Percentiles rank a stretch among this genome's conserved stretches.
Evolutionary conservation across 2,329 filamentous ascomycete species (phyloP).

Genomic region (Aspergillus pseudoterreus): DNA sequence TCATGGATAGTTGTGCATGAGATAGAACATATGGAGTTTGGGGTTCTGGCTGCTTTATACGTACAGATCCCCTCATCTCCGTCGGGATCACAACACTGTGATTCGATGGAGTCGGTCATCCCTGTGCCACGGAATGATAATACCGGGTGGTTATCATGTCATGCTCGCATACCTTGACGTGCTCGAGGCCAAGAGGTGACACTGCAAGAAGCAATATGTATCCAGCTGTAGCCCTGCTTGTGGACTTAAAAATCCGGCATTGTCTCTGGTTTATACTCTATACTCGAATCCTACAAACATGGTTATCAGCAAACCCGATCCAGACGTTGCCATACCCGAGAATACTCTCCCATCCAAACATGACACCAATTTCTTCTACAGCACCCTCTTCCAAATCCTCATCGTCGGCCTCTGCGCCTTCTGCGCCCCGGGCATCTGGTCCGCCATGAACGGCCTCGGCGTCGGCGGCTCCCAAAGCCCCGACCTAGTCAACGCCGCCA

Average conservation of each 20-base stretch:
- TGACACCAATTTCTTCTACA: slow-evolving; percentile 6
- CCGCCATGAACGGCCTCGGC: slow-evolving; percentile 42
- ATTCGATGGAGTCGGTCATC: background rate
- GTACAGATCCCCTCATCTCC: background rate
- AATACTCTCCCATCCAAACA: too few species aligned
- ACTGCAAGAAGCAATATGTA: too few species aligned
- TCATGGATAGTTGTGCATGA: background rate
- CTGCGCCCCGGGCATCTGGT: slow-evolving; percentile 42
- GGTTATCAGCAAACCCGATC: too few species aligned
- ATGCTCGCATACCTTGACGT: background rate
- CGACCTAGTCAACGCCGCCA: slow-evolving; percentile 44
- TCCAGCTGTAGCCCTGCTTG: too few species aligned
- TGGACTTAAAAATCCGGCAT: too few species aligned
- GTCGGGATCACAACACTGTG: background rate
- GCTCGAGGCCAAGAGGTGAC: too few species aligned
- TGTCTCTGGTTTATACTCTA: too few species aligned
- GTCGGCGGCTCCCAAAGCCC: slow-evolving; percentile 41
- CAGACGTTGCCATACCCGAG: too few species aligned
- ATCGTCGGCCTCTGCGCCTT: slow-evolving; percentile 41
- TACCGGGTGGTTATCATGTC: background rate
- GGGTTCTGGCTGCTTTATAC: background rate
- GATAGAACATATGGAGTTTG: too few species aligned
- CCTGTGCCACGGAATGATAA: background rate
- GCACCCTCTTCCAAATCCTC: slow-evolving; percentile 37
- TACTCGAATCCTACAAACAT: too few species aligned